Percentiles rank a stretch among this genome's conserved stretches.
Conservation (phyloP, 2,329 filamentous ascomycete species). For the Diplodia intermedia region DNA sequence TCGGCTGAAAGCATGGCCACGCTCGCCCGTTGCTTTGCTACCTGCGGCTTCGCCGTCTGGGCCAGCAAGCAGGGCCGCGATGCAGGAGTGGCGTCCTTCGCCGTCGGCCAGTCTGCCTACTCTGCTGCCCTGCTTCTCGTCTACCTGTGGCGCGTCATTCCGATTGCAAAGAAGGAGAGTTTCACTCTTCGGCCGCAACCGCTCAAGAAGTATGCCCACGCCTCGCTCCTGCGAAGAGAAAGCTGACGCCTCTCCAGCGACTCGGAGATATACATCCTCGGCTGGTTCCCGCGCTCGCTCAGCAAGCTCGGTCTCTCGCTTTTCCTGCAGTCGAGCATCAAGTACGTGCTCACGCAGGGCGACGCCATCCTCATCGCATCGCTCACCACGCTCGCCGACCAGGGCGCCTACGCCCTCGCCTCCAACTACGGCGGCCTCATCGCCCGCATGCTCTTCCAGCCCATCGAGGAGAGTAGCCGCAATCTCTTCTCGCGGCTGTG, state of each 20-base stretch:
- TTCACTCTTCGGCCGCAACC: constrained; percentile 71
- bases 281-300: constrained; percentile 70
- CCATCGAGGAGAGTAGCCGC: constrained; percentile 90
- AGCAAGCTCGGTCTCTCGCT: constrained; percentile 79
- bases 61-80: constrained; percentile 61
- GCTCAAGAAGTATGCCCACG: constrained; percentile 52
- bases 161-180: constrained; percentile 61
- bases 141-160: constrained; percentile 69
- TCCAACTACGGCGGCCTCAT: constrained; percentile 91
- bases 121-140: constrained; percentile 71
- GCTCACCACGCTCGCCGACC: constrained; percentile 77
- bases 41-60: constrained; percentile 74
- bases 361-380: constrained; percentile 86
- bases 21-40: constrained; percentile 75
- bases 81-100: constrained; percentile 85
- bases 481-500: constrained; percentile 88
- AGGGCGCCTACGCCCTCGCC: constrained; percentile 90
- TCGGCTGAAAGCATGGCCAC: constrained; percentile 84
- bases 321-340: constrained; percentile 86
- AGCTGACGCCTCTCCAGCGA: constrained; percentile 15
- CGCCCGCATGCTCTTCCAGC: constrained; percentile 89
- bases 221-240: background rate
- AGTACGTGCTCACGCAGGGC: constrained; percentile 92
- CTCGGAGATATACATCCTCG: constrained; percentile 34
- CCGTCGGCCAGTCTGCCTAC: constrained; percentile 82